Base-by-base conservation (phyloP, 768 basidiomycete species). In the Lentinula raphanica region DNA sequence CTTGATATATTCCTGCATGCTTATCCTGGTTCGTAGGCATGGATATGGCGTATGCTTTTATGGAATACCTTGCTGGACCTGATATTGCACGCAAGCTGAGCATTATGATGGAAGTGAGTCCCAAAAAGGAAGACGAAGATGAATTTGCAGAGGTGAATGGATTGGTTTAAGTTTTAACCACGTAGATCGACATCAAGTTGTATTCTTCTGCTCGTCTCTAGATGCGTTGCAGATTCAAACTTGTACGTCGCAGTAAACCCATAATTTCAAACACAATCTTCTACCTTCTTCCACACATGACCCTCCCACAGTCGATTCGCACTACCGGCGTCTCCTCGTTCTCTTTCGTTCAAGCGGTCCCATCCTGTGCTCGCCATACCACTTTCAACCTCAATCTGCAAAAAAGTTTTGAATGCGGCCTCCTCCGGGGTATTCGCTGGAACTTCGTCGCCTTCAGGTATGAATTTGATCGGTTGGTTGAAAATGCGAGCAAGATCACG, bases 31-130 rank as follows among this genome's bases (percentile, higher is more conserved):
- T 65, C 19, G n/a, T 31, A 54, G 72, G 71, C 58, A 63, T 67
- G 54, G 73, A 75, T 56, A 60, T 74, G 65, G 68, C 68, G 0
- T 65, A 65, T 32, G 71, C 71, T n/a, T 75, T 74, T 60, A 39
- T 74, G 4, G 65, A 67, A 31, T 63, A 71, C 42, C 59, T 74
- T 9, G 65, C 66, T 0, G 71, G 73, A 25, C 32, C 49, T 27
- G 56, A 65, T 13, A 27, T 55, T 1, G 63, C 65, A 9, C 28
- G 46, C 17, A 42, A 54, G 19, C 54, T 65, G 44, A 27, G 67
- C n/a, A 55, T 57, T 17, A 56, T 65, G 28, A 50, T 68, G 11
- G 68, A 69, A 56, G 40, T 69, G 58, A 58, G 59, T 28, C 56
- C 60, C 25, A 62, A 64, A 35, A 58, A 54, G 19, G 53, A 60